Conservation (phyloP, 352 stramenopile species). For the Globisporangium apiculatum region DNA sequence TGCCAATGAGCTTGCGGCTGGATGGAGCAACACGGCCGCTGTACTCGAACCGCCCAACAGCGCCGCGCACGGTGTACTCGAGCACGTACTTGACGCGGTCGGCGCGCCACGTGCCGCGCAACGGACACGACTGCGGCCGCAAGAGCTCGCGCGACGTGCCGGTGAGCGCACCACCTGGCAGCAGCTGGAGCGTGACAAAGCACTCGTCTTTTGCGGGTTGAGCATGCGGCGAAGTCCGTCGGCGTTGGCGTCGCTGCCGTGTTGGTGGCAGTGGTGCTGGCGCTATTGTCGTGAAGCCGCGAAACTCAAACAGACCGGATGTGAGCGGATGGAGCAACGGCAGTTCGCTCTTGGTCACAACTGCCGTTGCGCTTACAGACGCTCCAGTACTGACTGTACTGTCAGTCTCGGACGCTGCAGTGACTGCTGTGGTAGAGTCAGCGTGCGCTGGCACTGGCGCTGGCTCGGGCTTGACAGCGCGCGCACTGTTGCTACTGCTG, state of each 20-base stretch:
- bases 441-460: not conserved
- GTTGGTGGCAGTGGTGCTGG: constrained; percentile 7
- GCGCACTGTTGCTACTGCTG: not conserved
- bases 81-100: constrained; percentile 51
- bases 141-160: constrained; percentile 53
- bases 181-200: constrained; percentile 54
- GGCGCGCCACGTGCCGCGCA: constrained; percentile 46
- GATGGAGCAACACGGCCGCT: constrained; percentile 32
- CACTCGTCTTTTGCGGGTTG: constrained; percentile 39
- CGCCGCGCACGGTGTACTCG: constrained; percentile 60
- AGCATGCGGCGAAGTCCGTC: constrained; percentile 1
- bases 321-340: constrained; percentile 34
- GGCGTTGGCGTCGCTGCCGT: constrained; percentile 1
- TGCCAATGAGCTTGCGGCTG: constrained; percentile 28
- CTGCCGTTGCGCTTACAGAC: too few relatives aligned
- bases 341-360: not conserved
- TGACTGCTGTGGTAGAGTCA: too few relatives aligned
- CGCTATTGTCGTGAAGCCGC: constrained; percentile 44
- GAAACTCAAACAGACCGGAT: constrained; percentile 58
- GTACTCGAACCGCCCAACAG: constrained; percentile 54
- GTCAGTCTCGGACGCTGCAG: too few relatives aligned
- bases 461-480: not conserved
- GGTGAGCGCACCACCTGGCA: constrained; percentile 36
- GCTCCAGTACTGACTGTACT: too few relatives aligned
- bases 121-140: constrained; percentile 46